Evolutionary conservation across 306 rosid species (phyloP).

Genomic region (Dryas octopetala): DNA sequence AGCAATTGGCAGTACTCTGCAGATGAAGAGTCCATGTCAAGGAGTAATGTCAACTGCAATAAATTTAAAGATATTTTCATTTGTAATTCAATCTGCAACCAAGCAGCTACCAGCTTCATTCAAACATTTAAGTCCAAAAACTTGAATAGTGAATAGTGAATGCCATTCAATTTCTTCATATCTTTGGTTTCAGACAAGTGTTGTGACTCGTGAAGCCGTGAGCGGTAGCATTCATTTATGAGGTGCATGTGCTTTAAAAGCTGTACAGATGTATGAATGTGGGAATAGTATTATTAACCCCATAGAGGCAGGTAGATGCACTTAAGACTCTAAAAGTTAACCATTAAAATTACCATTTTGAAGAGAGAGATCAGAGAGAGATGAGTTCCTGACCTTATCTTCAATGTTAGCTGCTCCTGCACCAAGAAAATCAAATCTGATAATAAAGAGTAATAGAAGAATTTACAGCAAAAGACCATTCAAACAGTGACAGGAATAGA

Average conservation of each 20-base stretch:
- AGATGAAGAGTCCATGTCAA: conserved; percentile 30
- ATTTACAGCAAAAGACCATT: conserved; percentile 17
- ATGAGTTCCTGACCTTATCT: conserved; percentile 34
- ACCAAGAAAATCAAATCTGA: conserved; percentile 29
- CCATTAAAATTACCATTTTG: conserved; percentile 18
- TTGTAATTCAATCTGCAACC: conserved; percentile 22
- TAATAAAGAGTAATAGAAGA: conserved; percentile 12
- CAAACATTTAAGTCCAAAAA: conserved; percentile 34
- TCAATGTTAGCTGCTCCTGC: conserved; percentile 27
- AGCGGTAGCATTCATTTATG: conserved; percentile 48
- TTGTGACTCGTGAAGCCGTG: background rate
- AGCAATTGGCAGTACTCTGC: conserved; percentile 13
- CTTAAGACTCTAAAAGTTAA: conserved; percentile 28
- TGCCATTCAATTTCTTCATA: conserved; percentile 33
- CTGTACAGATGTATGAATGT: conserved; percentile 34
- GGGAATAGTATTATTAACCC: conserved; percentile 15
- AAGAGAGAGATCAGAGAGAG: background rate
- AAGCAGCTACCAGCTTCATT: conserved; percentile 19
- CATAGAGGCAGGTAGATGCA: conserved; percentile 19
- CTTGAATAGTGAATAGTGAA: conserved; percentile 11
- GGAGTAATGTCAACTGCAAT: conserved; percentile 32
- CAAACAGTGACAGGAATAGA: background rate
- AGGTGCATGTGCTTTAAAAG: conserved; percentile 67
- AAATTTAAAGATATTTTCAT: background rate
- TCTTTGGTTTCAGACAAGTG: conserved; percentile 26